Percentiles rank a stretch among this genome's conserved stretches.
Conservation (phyloP, 179 eudicot genomes). For the Silene vulgaris region DNA sequence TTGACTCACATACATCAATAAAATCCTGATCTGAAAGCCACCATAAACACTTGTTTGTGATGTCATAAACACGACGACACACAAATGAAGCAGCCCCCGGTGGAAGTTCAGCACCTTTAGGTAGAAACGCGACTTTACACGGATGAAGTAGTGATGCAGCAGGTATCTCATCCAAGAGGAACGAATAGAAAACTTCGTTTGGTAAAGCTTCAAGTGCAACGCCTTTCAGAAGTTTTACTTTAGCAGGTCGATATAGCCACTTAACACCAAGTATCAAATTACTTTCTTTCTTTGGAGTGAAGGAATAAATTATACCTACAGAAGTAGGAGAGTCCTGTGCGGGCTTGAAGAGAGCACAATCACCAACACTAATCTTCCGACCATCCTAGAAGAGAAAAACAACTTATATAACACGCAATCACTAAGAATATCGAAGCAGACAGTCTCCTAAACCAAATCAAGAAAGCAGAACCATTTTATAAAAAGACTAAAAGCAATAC, state of each 20-base stretch:
- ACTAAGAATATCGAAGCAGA: background rate
- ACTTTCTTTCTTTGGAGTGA: slow-evolving; percentile 41
- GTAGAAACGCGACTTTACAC: slow-evolving; percentile 95
- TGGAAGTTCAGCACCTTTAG: slow-evolving; percentile 45
- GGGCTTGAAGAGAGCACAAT: slow-evolving; percentile 85
- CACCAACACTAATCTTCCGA: slow-evolving; percentile 55
- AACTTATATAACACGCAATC: background rate
- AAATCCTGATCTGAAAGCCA: slow-evolving; percentile 41
- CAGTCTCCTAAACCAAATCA: background rate
- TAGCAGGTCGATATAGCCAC: slow-evolving; percentile 90
- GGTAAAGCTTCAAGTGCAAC: slow-evolving; percentile 65
- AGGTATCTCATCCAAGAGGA: slow-evolving; percentile 84
- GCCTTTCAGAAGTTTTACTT: slow-evolving; percentile 66
- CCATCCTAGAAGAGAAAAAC: slow-evolving; percentile 33
- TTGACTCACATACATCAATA: slow-evolving; percentile 33
- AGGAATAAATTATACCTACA: slow-evolving; percentile 62
- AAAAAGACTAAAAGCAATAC: background rate
- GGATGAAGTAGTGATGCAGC: slow-evolving; percentile 95
- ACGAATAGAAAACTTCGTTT: slow-evolving; percentile 93
- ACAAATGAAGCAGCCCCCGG: slow-evolving; percentile 43
- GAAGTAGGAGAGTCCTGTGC: slow-evolving; percentile 65
- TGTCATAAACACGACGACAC: slow-evolving; percentile 44
- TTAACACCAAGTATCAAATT: slow-evolving; percentile 52
- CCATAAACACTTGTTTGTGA: slow-evolving; percentile 37
- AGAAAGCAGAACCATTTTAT: background rate